These are phyloP conservation scores for Eucalyptus pauciflora DNA, from an alignment of 345 rosid species.

Conservation along the genomic window DNA sequence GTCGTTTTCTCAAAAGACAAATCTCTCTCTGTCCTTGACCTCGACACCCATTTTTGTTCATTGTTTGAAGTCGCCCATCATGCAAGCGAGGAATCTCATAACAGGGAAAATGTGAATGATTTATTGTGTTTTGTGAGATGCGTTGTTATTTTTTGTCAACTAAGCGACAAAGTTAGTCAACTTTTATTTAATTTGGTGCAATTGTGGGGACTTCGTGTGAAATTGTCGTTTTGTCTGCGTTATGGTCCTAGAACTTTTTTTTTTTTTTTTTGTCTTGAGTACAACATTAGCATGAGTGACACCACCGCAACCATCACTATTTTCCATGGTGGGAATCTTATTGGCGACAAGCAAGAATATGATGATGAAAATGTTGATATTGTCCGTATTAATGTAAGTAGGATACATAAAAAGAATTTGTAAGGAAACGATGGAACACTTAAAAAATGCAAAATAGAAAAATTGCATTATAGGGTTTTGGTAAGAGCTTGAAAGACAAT, in stretches of 20 bases:
- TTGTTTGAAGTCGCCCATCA: background rate
- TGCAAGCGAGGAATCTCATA: background rate
- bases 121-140: background rate
- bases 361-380: background rate
- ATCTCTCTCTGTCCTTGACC: background rate
- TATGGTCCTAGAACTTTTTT: background rate
- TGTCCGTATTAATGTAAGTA: background rate
- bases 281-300: background rate
- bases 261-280: background rate
- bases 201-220: background rate
- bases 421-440: background rate
- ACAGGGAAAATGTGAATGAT: background rate
- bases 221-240: fast-evolving
- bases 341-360: background rate
- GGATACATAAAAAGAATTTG: background rate
- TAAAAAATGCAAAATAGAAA: background rate
- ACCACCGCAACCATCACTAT: background rate
- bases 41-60: background rate
- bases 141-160: background rate
- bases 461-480: background rate
- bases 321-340: background rate
- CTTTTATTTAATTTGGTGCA: background rate
- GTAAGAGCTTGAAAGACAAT: background rate
- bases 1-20: background rate
- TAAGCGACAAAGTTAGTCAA: background rate